These are phyloP conservation scores for Gynostemma pentaphyllum DNA, from an alignment of 306 rosid genomes.

Conservation along the genomic window DNA sequence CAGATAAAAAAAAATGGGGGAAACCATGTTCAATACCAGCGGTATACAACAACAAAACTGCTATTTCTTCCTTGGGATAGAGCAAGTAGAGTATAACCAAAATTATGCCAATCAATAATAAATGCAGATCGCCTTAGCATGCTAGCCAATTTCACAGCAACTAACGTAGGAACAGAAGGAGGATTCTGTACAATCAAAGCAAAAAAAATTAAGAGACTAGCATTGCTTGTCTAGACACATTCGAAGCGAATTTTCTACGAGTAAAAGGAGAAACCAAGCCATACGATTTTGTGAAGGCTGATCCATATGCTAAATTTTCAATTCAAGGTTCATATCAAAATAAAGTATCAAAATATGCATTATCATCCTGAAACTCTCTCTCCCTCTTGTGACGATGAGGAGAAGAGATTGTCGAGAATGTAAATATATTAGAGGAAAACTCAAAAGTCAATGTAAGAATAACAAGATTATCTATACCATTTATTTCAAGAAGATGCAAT, in stretches of 20 bases:
- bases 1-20: not conserved
- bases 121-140: constrained; percentile 62
- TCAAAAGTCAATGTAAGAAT: not conserved
- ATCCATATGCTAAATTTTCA: constrained; percentile 3
- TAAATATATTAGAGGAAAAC: not conserved
- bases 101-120: constrained; percentile 96
- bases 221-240: not conserved
- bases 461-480: not conserved
- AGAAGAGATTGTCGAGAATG: not conserved
- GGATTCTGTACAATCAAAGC: constrained; percentile 64
- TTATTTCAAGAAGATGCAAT: not conserved
- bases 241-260: not conserved
- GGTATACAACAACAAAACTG: constrained; percentile 60
- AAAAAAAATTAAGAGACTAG: not conserved
- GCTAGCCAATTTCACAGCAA: constrained; percentile 90
- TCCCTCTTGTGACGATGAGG: not conserved
- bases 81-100: constrained; percentile 81
- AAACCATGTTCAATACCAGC: constrained; percentile 38
- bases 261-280: not conserved
- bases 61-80: constrained; percentile 86
- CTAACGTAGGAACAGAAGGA: constrained; percentile 92
- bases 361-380: not conserved
- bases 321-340: not conserved
- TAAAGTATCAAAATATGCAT: not conserved
- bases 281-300: not conserved